Base-by-base conservation (phyloP, 2,329 filamentous ascomycete species). In the Capronia coronata region DNA sequence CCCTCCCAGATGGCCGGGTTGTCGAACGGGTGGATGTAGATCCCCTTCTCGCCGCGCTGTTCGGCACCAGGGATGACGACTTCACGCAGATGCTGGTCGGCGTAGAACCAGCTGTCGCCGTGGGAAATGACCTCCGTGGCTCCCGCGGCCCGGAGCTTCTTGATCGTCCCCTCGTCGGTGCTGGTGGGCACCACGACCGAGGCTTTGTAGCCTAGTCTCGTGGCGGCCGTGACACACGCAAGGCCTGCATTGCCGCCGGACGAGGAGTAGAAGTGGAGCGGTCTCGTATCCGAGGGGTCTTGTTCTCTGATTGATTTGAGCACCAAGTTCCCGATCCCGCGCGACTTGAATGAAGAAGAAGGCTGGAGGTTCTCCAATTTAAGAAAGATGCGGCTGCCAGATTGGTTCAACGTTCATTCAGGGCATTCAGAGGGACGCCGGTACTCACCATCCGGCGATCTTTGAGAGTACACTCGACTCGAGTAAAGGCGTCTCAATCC, bases 321-420 rank as follows among this genome's bases (percentile, higher is more conserved):
- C 49, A 69, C 65, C 7, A 67, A 51, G 43, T 69, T 68, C 30
- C 67, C 67, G 45, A 69, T 65, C 19, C 56, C 55, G 11, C 55
- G 52, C 19, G 86, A 90, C 67, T 94, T 93, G 79, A 94, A 94
- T 32, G 86, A 90, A 56, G 86, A 86, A 18, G 84, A 85, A 3
- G 87, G 88, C 63, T 94, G 88, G 47, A 89, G 78, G 64, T 86
- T 87, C 61, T 94, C 87, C 55, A 93, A 79, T 67, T 94, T 94
- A 62, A 94, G 80, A 67, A 86, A 87, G 66, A 94, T 80, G 70
- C 85, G 83, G 72, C 86, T 55, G 30, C 18, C 13, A 22, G 7
- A 21, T 18, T 23, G 10, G 34, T 40, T 19, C 14, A 29, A 6
- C 22, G 27, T 27, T 34, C 25, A 21, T 18, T 14, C 2, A 38